Conservation (phyloP, 163 green algal genomes). For the Scenedesmus sp. region DNA sequence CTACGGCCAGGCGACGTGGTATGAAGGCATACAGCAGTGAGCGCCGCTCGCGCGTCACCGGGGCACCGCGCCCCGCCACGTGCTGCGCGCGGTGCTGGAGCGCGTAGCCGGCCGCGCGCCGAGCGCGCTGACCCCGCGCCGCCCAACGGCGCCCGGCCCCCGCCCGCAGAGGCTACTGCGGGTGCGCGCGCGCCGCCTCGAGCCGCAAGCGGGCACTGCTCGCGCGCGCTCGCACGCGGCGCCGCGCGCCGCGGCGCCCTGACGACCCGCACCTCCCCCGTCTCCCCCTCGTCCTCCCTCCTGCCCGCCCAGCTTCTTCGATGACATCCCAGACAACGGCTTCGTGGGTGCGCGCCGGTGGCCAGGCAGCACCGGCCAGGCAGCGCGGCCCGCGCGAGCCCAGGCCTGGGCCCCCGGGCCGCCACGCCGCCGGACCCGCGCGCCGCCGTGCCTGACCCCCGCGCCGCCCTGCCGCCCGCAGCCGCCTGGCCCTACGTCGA, state of each 20-base stretch:
- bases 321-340: conserved; percentile 13
- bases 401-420: background rate
- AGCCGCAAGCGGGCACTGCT: too few relatives aligned
- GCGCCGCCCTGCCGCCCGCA: background rate
- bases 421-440: background rate
- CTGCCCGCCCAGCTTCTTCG: too few relatives aligned
- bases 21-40: conserved; percentile 12
- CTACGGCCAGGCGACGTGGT: conserved; percentile 22
- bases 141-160: background rate
- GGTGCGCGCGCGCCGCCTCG: too few relatives aligned
- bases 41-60: too few relatives aligned
- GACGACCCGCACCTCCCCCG: too few relatives aligned
- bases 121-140: background rate
- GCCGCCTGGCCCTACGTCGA: conserved; percentile 30
- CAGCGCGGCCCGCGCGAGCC: background rate
- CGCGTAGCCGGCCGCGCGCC: background rate
- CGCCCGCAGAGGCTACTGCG: conserved; percentile 15
- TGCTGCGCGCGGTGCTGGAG: background rate
- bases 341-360: conserved; percentile 14
- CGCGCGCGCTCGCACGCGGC: too few relatives aligned
- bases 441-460: background rate
- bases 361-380: background rate
- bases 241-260: too few relatives aligned
- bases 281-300: too few relatives aligned
- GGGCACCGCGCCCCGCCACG: too few relatives aligned